A percentile compares a stretch with the other conserved stretches of the same genome.
These are phyloP conservation scores for Pezicula rhizophila DNA, from an alignment of 2,329 filamentous ascomycete genomes.

Conservation along the genomic window DNA sequence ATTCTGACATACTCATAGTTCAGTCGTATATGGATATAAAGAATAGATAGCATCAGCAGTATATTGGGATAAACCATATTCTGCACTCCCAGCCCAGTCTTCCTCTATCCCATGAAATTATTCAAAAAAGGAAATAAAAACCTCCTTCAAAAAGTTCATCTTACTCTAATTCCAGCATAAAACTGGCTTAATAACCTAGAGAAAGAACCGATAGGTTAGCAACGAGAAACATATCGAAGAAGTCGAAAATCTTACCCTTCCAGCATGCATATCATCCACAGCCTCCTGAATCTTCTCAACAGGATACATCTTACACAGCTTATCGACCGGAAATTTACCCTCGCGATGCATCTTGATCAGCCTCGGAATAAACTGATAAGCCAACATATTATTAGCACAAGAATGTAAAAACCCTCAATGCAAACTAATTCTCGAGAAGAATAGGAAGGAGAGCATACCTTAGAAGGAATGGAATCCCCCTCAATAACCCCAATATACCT, in stretches of 20 bases:
- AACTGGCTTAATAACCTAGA: not conserved
- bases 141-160: too few relatives aligned
- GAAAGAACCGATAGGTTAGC: not conserved
- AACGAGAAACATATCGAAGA: not conserved
- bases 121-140: too few relatives aligned
- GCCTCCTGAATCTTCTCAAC: constrained; percentile 20
- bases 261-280: constrained; percentile 19
- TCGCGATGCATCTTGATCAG: constrained; percentile 26
- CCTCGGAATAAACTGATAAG: constrained; percentile 26
- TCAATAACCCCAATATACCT: constrained; percentile 28
- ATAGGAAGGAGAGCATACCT: not conserved
- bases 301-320: constrained; percentile 26
- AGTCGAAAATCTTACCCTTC: constrained; percentile 11
- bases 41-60: too few relatives aligned
- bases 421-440: constrained; percentile 5
- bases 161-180: not conserved
- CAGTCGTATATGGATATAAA: too few relatives aligned
- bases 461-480: constrained; percentile 23
- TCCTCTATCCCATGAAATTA: too few relatives aligned
- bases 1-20: too few relatives aligned
- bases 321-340: constrained; percentile 30
- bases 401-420: not conserved
- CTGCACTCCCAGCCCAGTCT: too few relatives aligned
- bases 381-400: not conserved
- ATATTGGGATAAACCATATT: too few relatives aligned